These are phyloP conservation scores for Plasmodium gonderi DNA, from an alignment of 169 alveolate species.

Conservation along the genomic window DNA sequence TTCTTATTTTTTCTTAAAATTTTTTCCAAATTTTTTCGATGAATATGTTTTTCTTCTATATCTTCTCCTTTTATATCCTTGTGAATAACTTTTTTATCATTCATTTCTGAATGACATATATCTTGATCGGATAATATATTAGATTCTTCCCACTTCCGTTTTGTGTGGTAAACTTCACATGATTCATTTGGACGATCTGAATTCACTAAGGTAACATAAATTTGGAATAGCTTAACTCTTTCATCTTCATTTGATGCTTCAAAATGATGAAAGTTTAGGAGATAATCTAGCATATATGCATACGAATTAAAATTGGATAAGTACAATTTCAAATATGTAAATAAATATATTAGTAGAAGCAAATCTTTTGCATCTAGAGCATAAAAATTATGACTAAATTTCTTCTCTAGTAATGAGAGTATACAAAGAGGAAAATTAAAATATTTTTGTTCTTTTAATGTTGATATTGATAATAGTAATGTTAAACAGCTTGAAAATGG, in stretches of 20 bases:
- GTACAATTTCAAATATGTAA: constrained; percentile 45
- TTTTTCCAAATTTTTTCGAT: not conserved
- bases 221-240: constrained; percentile 43
- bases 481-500: constrained; percentile 44
- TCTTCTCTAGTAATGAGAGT: constrained; percentile 44
- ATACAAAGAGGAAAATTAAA: constrained; percentile 69
- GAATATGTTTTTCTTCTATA: not conserved
- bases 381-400: constrained; percentile 32
- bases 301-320: constrained; percentile 14
- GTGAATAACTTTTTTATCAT: too few relatives aligned
- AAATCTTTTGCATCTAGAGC: constrained; percentile 39
- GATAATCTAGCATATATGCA: constrained; percentile 34
- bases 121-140: too few relatives aligned
- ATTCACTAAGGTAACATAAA: constrained; percentile 27
- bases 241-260: constrained; percentile 1
- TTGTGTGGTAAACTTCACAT: too few relatives aligned
- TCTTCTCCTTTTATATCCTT: too few relatives aligned
- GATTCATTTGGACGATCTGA: too few relatives aligned
- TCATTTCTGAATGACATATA: too few relatives aligned
- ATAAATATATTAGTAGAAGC: constrained; percentile 38
- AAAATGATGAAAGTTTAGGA: constrained; percentile 11
- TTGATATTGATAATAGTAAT: constrained; percentile 17
- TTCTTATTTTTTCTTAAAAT: not conserved
- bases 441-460: constrained; percentile 23
- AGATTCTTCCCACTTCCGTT: too few relatives aligned